Base-by-base conservation (phyloP, 2,329 filamentous ascomycete species). In the Pseudopyricularia cyperi region DNA sequence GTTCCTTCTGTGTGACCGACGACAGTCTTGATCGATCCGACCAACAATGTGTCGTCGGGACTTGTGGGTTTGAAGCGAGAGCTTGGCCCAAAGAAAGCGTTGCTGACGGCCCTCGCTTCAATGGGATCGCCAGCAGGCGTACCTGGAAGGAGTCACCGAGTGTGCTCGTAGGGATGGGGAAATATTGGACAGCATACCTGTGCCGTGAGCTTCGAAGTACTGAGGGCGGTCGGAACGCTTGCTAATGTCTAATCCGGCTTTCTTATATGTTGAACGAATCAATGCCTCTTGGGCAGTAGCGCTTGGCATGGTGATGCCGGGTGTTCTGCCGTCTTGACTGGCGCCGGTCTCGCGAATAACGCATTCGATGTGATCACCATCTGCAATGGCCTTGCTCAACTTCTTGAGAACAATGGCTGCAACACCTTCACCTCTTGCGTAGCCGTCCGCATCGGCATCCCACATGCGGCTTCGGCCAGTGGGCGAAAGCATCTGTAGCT, bases 361-460 rank as follows among this genome's bases (percentile, higher is more conserved):
- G 11, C 62, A 65, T 24, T 66, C 59, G 46, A 74, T 69, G 0
- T 55, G 19, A 46, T 68, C 66, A 0, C 71, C 71, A 48, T 75
- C 74, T 5, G 60, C 60, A 8, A 79, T 52, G 1, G 77, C 77
- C 35, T 65, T 64, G 12, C 66, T 66, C 19, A 68, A 60, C 1
- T 59, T 66, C 60, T 79, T 79, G 3, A 79, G 55, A 0, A 77
- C 54, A 0, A 79, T 33, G 3, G 68, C 64, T 0, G 65, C 71
- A 12, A 72, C 58, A 2, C 75, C 76, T 54, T 79, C 76, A 3
- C 74, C 76, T n/a, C 75, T 65, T 1, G 68, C 73, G 55, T 78
- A 79, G 0, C 76, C 77, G 53, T 75, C 65, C 0, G 71, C 76
- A 7, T 60, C 57, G 0, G 60, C 58, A 54, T 77, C 74, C 60